Conservation (phyloP, 352 stramenopile genomes). For the Stramenopiles sp. region DNA sequence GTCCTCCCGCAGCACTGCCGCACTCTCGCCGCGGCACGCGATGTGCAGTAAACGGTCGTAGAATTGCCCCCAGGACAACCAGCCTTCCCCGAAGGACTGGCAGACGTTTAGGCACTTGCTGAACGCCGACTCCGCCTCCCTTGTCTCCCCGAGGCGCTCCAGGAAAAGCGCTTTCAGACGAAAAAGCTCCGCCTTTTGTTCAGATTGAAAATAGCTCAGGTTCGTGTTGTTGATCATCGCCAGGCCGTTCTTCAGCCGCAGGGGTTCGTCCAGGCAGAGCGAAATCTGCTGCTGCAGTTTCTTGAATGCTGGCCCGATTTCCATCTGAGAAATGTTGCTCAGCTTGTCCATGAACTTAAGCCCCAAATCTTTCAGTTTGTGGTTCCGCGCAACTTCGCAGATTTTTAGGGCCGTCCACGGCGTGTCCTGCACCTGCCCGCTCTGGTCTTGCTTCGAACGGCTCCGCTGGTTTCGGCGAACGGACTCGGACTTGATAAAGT, state of each 20-base stretch:
- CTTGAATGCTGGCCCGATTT: slow-evolving; percentile 68
- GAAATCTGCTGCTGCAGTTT: slow-evolving; percentile 75
- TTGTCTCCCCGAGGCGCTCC: slow-evolving; percentile 43
- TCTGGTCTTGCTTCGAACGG: slow-evolving; percentile 25
- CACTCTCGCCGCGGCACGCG: neutral
- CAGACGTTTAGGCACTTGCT: slow-evolving; percentile 69
- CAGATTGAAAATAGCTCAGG: slow-evolving; percentile 65
- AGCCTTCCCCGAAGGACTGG: slow-evolving; percentile 72
- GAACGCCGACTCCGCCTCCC: slow-evolving; percentile 65
- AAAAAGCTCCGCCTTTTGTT: slow-evolving; percentile 75
- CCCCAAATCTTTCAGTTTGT: slow-evolving; percentile 59
- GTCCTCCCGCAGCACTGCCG: neutral
- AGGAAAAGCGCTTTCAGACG: slow-evolving; percentile 68
- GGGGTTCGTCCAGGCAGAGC: slow-evolving; percentile 66
- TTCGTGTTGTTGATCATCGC: slow-evolving; percentile 78
- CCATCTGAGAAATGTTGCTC: slow-evolving; percentile 63
- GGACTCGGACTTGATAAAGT: slow-evolving; percentile 51
- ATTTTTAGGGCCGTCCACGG: slow-evolving; percentile 74
- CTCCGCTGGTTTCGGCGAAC: slow-evolving; percentile 24
- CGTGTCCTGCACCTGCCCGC: slow-evolving; percentile 67
- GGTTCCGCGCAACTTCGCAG: slow-evolving; percentile 62
- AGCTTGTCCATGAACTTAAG: slow-evolving; percentile 56
- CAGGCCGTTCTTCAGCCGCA: slow-evolving; percentile 44
- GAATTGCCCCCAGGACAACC: slow-evolving; percentile 77
- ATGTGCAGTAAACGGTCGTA: slow-evolving; percentile 38